Conservation (phyloP, 2,329 filamentous ascomycete species). For the Verticillium alfalfae region DNA sequence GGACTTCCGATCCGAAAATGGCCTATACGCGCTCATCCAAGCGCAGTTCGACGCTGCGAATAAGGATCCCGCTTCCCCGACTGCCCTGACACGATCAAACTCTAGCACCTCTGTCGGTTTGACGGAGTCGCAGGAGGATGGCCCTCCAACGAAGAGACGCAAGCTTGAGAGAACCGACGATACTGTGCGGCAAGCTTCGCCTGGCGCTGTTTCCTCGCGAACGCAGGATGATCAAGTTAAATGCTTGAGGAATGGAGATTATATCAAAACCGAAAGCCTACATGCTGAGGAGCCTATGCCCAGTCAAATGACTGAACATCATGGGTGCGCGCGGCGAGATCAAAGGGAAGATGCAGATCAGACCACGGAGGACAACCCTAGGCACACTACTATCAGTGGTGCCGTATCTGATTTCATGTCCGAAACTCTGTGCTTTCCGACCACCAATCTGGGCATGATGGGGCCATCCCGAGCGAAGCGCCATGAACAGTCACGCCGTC, state of each 20-base stretch:
- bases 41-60: constrained; percentile 55
- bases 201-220: not conserved
- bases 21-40: constrained; percentile 67
- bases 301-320: not conserved
- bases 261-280: not conserved
- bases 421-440: not conserved
- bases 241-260: not conserved
- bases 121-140: not conserved
- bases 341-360: not conserved
- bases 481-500: not conserved
- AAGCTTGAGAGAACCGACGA: not conserved
- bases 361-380: not conserved
- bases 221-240: not conserved
- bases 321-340: not conserved
- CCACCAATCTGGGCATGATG: not conserved
- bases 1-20: constrained; percentile 70
- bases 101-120: not conserved
- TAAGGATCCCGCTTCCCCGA: constrained; percentile 7
- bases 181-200: not conserved
- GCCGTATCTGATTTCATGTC: not conserved
- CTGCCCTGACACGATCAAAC: not conserved
- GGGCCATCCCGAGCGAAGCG: not conserved
- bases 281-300: not conserved
- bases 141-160: not conserved
- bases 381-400: not conserved